Percentiles rank a stretch among this genome's conserved stretches.
phyloP scores from a whole-genome alignment of 1,139 yeast genomes.

The Hyphopichia burtonii region DNA sequence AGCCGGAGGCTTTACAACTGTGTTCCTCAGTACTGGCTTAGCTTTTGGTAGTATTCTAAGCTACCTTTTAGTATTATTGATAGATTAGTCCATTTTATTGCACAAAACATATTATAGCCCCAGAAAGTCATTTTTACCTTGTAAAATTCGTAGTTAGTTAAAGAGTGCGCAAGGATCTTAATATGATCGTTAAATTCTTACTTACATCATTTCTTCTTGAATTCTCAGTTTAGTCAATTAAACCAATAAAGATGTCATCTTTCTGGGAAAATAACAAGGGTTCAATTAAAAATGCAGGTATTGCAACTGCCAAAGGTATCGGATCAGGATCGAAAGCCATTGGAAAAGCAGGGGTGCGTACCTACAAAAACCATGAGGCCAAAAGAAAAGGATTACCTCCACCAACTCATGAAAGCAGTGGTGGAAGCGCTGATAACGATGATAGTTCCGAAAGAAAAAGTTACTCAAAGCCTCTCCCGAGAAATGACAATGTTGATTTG shows the following conservation, averaged over 20 bases:
- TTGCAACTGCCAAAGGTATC: slow-evolving; percentile 47
- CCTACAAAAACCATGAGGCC: slow-evolving; percentile 44
- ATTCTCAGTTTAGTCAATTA: too few relatives aligned
- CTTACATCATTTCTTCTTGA: background rate
- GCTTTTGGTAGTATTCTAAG: slow-evolving; percentile 76
- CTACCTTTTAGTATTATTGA: slow-evolving; percentile 54
- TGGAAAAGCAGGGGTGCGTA: slow-evolving; percentile 48
- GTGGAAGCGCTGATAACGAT: background rate
- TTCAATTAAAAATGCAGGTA: slow-evolving; percentile 46
- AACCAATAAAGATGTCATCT: slow-evolving; percentile 15
- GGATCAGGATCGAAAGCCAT: slow-evolving; percentile 50
- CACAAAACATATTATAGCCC: background rate
- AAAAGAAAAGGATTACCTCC: slow-evolving; percentile 19
- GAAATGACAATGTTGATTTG: slow-evolving; percentile 10
- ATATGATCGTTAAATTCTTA: background rate
- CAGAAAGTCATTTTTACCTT: background rate
- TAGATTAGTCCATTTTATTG: slow-evolving; percentile 12
- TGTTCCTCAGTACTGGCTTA: slow-evolving; percentile 71
- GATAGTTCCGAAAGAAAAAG: background rate
- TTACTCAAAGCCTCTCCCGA: background rate
- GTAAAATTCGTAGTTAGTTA: too few relatives aligned
- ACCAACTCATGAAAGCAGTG: background rate
- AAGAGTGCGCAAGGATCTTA: background rate
- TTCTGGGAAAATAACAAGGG: slow-evolving; percentile 58
- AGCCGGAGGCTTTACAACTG: slow-evolving; percentile 89